Evolutionary conservation across 169 alveolate genomes (phyloP), one percentile per base, ranked within the genome.

Genomic region (Cytauxzoon felis): DNA sequence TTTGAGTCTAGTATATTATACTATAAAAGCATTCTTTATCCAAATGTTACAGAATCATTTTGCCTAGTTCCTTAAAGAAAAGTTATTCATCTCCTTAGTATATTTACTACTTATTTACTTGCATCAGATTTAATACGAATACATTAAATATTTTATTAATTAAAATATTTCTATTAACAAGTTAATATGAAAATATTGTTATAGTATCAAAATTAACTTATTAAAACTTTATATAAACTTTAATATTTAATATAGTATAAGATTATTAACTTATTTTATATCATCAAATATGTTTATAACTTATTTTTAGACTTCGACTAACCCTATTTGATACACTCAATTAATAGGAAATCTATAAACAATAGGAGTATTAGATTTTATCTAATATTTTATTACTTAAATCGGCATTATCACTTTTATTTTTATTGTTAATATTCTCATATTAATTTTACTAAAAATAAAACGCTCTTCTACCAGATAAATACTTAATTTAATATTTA

Each of bases 291-390:
- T 16, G 32, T 4, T 21, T 16, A 51, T 29, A 4, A 6, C 11
- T 51, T 51, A 51, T 51, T 51, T 18, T 51, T 51, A 51, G 60
- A 51, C 60, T 51, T 51, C 60, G 60, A 51, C 60, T 51, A 51
- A 51, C 60, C 60, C 60, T 51, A 51, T 51, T 51, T 51, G 60
- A 51, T 6, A 29, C 16, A 51, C 4, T 51, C 60, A 51, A 29
- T 16, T 51, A 51, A 51, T 51, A 51, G 60, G 60, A 51, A 51
- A 51, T 51, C 60, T 51, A 51, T 51, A 51, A 51, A 51, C 41
- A 51, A 51, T 51, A 3, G 60, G 60, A 8, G 60, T 51, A 51
- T 51, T 51, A 51, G 60, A 51, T 51, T 51, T 21, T 51, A 51
- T 51, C 60, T 51, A 51, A 51, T 51, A 51, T 51, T 51, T 16